Conservation (phyloP, 2,329 filamentous ascomycete species). For the Penicillium sp. region DNA sequence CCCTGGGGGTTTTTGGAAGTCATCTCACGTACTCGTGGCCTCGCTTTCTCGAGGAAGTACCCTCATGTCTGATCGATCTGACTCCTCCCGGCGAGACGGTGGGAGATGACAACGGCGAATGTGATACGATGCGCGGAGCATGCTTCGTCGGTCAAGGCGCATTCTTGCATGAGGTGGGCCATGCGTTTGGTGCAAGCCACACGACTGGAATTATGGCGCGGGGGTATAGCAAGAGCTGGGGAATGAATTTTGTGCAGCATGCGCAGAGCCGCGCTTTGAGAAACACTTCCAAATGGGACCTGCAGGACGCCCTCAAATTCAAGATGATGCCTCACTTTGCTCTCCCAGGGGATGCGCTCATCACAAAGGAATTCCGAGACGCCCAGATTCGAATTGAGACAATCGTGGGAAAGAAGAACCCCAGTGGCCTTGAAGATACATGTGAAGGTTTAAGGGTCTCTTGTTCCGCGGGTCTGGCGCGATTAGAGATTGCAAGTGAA, state of each 20-base stretch:
- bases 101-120: constrained; percentile 41
- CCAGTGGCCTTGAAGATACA: neutral
- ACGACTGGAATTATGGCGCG: constrained; percentile 32
- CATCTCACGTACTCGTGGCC: constrained; percentile 22
- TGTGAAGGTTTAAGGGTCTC: constrained; percentile 1
- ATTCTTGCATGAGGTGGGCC: constrained; percentile 34
- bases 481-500: constrained; percentile 8
- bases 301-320: constrained; percentile 24
- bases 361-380: constrained; percentile 13
- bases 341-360: constrained; percentile 22
- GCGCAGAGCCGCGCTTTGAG: constrained; percentile 14
- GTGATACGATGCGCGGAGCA: constrained; percentile 41
- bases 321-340: constrained; percentile 16
- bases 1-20: constrained; percentile 19
- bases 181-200: constrained; percentile 33
- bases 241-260: constrained; percentile 35
- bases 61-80: constrained; percentile 27
- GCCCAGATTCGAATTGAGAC: constrained; percentile 8
- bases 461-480: constrained; percentile 7
- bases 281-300: constrained; percentile 27
- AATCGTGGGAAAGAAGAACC: neutral
- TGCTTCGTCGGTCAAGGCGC: constrained; percentile 39
- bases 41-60: constrained; percentile 19
- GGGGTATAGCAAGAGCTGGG: constrained; percentile 41
- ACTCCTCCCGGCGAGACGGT: constrained; percentile 34